A percentile compares a stretch with the other conserved stretches of the same genome.
phyloP scores from a whole-genome alignment of 2,329 filamentous ascomycete genomes.

The Ophiocordyceps camponoti-floridani region DNA sequence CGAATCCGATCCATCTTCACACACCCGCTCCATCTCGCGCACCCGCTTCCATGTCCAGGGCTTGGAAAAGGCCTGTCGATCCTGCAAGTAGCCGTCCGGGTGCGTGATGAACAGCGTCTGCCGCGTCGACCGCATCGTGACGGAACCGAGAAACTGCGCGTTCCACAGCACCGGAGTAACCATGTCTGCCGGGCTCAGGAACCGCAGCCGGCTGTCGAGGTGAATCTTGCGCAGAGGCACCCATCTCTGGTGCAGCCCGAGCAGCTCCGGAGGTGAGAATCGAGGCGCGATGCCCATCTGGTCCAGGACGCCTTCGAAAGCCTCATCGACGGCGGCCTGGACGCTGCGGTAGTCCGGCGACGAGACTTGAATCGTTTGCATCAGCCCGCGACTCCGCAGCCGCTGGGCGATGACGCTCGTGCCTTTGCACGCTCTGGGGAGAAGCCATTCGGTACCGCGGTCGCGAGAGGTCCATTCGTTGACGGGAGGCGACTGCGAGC shows the following conservation, averaged over 20 bases:
- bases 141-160: constrained; percentile 48
- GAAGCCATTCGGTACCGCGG: constrained; percentile 39
- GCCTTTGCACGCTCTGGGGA: constrained; percentile 48
- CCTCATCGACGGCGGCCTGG: constrained; percentile 39
- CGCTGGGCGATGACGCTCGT: constrained; percentile 47
- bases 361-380: constrained; percentile 43
- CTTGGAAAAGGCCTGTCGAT: constrained; percentile 29
- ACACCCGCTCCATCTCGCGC: constrained; percentile 40
- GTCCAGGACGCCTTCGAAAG: constrained; percentile 40
- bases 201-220: constrained; percentile 54
- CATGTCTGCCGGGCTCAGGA: constrained; percentile 55
- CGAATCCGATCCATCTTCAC: constrained; percentile 24
- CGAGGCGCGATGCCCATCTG: constrained; percentile 20
- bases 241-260: constrained; percentile 49
- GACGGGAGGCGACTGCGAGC: constrained; percentile 28
- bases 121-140: constrained; percentile 54
- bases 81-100: constrained; percentile 56
- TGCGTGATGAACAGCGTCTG: constrained; percentile 62
- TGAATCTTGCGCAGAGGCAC: constrained; percentile 63
- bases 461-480: constrained; percentile 27
- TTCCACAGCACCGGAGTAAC: constrained; percentile 55
- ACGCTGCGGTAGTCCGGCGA: constrained; percentile 51
- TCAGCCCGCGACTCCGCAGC: constrained; percentile 56
- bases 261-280: constrained; percentile 17
- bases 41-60: constrained; percentile 58